Conservation (phyloP, 1,139 yeast species). For the Spencermartinsiella ligniputridi region DNA sequence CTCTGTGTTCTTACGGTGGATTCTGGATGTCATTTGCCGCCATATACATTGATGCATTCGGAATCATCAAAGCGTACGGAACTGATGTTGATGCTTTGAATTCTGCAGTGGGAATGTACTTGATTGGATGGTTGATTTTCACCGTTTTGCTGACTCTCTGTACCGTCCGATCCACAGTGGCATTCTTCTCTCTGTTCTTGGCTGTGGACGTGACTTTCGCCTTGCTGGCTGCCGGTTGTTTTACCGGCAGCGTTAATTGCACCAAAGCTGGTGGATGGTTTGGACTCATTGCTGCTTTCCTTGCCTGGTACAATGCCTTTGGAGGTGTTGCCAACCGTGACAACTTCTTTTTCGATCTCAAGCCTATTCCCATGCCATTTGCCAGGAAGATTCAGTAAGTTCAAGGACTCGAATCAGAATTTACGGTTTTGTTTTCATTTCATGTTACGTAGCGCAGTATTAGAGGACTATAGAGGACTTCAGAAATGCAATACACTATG, state of each 20-base stretch:
- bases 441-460: no score
- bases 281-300: conserved; percentile 72
- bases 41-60: conserved; percentile 66
- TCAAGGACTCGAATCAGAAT: no score
- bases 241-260: conserved; percentile 39
- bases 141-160: conserved; percentile 62
- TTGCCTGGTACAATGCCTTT: conserved; percentile 86
- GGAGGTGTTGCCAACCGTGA: conserved; percentile 78
- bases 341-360: conserved; percentile 62
- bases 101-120: conserved; percentile 67
- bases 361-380: conserved; percentile 41
- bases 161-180: conserved; percentile 76
- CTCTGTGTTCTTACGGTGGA: conserved; percentile 66
- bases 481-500: no score
- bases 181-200: conserved; percentile 65
- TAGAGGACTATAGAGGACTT: no score
- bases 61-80: conserved; percentile 55
- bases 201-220: conserved; percentile 63
- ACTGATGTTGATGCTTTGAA: conserved; percentile 39
- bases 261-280: conserved; percentile 74
- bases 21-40: conserved; percentile 84
- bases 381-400: conserved; percentile 16
- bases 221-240: conserved; percentile 58
- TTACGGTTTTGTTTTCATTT: no score
- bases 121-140: conserved; percentile 77